These are phyloP conservation scores for Arctostaphylos glauca DNA, from an alignment of 148 eudicot species.

Conservation along the genomic window DNA sequence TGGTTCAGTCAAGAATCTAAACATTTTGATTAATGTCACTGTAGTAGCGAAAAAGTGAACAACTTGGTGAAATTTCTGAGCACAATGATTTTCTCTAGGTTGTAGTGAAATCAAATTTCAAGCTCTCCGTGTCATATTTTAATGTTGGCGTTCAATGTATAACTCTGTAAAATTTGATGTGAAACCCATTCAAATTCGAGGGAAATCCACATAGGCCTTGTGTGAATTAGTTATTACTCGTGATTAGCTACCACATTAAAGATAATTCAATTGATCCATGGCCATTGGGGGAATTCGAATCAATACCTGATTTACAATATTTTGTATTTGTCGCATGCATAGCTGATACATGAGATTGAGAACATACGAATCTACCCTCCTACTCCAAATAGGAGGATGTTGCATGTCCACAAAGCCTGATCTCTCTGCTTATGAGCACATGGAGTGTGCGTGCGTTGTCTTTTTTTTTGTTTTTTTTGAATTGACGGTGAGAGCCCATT, in stretches of 20 bases:
- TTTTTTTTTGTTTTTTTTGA: neutral
- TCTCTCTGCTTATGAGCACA: neutral
- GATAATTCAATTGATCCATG: neutral
- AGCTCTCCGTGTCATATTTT: neutral
- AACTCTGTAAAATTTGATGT: neutral
- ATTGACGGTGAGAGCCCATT: neutral
- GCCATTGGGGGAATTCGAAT: neutral
- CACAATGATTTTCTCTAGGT: neutral
- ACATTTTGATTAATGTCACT: neutral
- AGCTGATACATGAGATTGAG: neutral
- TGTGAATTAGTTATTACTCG: neutral
- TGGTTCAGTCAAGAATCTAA: neutral
- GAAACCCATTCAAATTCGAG: neutral
- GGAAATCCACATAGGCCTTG: neutral
- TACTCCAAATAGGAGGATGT: neutral
- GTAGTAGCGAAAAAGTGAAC: neutral
- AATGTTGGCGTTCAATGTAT: neutral
- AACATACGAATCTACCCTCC: neutral
- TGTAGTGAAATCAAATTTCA: neutral
- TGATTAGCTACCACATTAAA: neutral
- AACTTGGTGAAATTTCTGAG: neutral
- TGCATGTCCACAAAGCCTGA: neutral
- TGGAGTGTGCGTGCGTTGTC: neutral
- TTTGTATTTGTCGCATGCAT: neutral
- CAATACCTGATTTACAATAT: neutral